Evolutionary conservation across 139 green algal genomes (phyloP).

Genomic region (Chlorella sp.): DNA sequence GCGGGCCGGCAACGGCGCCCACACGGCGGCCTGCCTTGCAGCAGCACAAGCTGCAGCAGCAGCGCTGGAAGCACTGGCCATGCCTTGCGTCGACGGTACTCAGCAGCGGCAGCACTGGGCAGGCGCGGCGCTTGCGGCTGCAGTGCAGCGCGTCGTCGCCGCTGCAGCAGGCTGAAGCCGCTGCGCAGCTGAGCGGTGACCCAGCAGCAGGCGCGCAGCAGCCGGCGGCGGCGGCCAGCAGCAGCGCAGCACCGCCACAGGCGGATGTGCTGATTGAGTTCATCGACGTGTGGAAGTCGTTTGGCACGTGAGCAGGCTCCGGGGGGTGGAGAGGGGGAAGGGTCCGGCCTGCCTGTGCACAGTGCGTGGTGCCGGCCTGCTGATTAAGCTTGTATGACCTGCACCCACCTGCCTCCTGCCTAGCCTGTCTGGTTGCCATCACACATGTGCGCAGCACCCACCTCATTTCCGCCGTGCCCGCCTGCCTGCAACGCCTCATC

Average conservation of each 20-base stretch:
- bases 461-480: too few species aligned
- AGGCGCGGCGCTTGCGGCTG: neutral
- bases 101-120: neutral
- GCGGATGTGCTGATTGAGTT: constrained; percentile 95
- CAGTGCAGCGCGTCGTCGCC: neutral
- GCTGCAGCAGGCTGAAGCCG: constrained; percentile 3
- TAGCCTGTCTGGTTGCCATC: too few species aligned
- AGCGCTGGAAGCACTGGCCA: too few species aligned
- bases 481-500: too few species aligned
- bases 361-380: neutral
- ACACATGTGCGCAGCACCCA: too few species aligned
- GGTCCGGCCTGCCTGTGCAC: neutral
- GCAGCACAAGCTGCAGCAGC: constrained; percentile 6
- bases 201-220: constrained; percentile 4
- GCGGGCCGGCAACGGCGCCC: neutral
- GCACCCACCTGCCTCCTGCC: neutral
- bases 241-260: constrained; percentile 28
- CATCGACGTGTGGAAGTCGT: constrained; percentile 94
- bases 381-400: neutral
- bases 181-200: neutral
- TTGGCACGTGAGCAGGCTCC: constrained; percentile 67
- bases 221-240: neutral
- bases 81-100: neutral
- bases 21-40: neutral
- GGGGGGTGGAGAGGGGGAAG: neutral